A percentile compares a stretch with the other conserved stretches of the same genome.
Evolutionary conservation across 148 eudicot genomes (phyloP).

Genomic region (Rheum nobile): DNA sequence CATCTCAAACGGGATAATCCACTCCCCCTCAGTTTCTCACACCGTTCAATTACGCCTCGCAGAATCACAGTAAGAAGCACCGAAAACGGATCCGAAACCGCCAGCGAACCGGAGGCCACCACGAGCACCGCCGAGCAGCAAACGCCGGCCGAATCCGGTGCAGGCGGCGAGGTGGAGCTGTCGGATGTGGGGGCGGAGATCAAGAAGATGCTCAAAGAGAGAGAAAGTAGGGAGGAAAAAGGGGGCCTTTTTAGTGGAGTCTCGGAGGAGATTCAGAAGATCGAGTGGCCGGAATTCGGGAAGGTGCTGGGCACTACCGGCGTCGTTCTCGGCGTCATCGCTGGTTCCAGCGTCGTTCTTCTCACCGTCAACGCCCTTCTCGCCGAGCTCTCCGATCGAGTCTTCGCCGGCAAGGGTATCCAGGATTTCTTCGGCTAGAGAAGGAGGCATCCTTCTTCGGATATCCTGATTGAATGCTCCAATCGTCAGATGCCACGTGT

Average conservation of each 20-base stretch:
- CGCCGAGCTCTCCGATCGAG: conserved; percentile 78
- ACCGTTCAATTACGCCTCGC: background rate
- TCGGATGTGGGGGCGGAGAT: conserved; percentile 59
- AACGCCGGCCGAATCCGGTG: background rate
- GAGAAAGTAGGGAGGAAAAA: conserved; percentile 12
- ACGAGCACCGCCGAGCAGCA: background rate
- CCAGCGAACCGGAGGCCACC: background rate
- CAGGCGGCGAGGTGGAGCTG: conserved; percentile 5
- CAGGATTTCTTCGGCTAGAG: conserved; percentile 67
- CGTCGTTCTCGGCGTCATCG: conserved; percentile 74
- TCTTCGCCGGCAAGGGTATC: conserved; percentile 78
- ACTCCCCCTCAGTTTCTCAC: background rate
- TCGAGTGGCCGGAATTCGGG: conserved; percentile 78
- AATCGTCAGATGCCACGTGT: background rate
- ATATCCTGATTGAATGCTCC: background rate
- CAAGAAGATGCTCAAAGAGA: conserved; percentile 55
- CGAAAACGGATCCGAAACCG: conserved; percentile 8
- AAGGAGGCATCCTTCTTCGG: background rate
- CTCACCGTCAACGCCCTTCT: conserved; percentile 77
- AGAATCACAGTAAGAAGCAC: background rate
- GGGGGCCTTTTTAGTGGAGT: conserved; percentile 43
- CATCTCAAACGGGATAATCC: background rate
- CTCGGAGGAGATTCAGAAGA: conserved; percentile 58
- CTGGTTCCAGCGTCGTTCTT: conserved; percentile 84
- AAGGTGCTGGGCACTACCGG: conserved; percentile 75